Conservation (phyloP, 108 stramenopile species). For the Stephanodiscus triporus region DNA sequence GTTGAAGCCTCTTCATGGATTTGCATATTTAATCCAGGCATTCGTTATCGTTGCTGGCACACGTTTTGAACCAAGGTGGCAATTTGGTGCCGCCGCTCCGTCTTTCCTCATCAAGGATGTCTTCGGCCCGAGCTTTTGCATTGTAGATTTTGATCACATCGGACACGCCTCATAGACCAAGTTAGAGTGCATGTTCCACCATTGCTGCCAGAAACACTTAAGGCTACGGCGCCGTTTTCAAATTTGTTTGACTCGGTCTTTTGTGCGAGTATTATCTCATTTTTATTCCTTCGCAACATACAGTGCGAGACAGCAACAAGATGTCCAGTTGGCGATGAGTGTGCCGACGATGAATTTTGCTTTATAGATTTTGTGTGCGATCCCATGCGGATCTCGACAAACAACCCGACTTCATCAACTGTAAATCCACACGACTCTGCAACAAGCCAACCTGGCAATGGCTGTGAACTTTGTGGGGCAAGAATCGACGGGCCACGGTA, state of each 20-base stretch:
- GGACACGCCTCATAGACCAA: no score
- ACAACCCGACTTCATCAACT: slow-evolving; percentile 9
- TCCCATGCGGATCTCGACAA: neutral
- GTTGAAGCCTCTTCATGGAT: no score
- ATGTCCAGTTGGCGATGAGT: slow-evolving; percentile 14
- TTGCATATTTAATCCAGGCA: no score
- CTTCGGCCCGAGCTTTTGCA: no score
- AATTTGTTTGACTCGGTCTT: neutral
- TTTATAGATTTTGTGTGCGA: slow-evolving; percentile 40
- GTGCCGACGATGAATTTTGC: slow-evolving; percentile 26
- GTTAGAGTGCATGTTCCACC: neutral
- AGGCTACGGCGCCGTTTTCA: no score
- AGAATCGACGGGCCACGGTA: neutral
- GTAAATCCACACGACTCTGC: neutral
- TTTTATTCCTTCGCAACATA: neutral
- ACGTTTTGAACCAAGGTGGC: no score
- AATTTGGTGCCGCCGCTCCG: no score
- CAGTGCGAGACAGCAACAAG: slow-evolving; percentile 5
- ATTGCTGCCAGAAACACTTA: no score
- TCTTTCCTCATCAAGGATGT: no score
- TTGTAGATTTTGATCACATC: no score
- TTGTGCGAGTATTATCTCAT: neutral
- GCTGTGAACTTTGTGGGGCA: slow-evolving; percentile 23
- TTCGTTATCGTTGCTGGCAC: no score
- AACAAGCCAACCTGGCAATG: slow-evolving; percentile 21